Base-by-base conservation (phyloP, 108 stramenopile species). In the Skeletonema tropicum region DNA sequence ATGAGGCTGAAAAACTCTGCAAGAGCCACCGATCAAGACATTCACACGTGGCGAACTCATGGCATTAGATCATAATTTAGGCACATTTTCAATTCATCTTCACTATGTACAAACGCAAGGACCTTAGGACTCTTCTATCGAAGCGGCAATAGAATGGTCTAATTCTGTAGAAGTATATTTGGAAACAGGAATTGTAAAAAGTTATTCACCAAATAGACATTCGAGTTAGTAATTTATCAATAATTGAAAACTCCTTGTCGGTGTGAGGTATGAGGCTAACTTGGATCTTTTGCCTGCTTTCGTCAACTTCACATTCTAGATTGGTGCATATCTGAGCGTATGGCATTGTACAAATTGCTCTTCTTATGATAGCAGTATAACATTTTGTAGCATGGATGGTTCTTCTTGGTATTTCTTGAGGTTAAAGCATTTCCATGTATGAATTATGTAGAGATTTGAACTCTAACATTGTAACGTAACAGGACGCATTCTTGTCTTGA, bases 391-490 rank as follows among this genome's bases (percentile, higher is more conserved):
- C 17, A 30, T 32, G 26, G 46, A 52, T n/a, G 29, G 32, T 25
- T 17, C 23, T 68, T 55, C 52, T 55, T 48, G 52, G 6, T 57
- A 35, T 52, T 33, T 68, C 67, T 68, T 57, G 39, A 48, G 17
- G 26, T 68, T 7, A 32, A 52, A 68, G 32, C 17, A 49, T 33
- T 49, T 68, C 66, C 66, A 68, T 68, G 59, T 60, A 29, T 66
- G 65, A 66, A 46, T 52, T 68, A 52, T 55, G 31, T 68, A 52
- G 46, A 30, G 29, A 66, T 46, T 42, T 68, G 48, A 46, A 55
- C 66, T 68, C 66, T 68, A 68, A 67, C 41, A 30, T 30, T 32
- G 29, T 32, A 30, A 14, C 10, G 26, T n/a, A 57, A 14, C 0
- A 19, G 8, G 21, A 19, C 57, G 32, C 31, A 3, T 60, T 60